Base-by-base conservation (phyloP, 352 stramenopile genomes). In the Globisporangium apiculatum region DNA sequence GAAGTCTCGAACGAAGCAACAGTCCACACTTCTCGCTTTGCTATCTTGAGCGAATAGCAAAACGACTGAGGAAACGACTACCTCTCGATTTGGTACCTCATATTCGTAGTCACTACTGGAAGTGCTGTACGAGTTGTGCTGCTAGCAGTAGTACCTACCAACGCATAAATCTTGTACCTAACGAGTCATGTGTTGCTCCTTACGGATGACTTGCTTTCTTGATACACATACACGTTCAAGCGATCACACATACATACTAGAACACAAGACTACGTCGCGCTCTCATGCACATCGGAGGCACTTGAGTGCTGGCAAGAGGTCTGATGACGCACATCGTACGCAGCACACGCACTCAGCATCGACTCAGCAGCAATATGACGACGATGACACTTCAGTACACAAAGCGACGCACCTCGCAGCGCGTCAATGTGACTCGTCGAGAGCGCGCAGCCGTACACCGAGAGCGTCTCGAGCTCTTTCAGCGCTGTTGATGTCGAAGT, bases 391-490 rank as follows among this genome's bases (percentile, higher is more conserved):
- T 31, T 31, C 24, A 31, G 24, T 31, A 31, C 24, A 31, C 2
- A 31, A 31, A 31, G 24, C 10, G 8, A 53, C 14, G 40, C n/a
- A 87, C 76, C 76, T 76, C 72, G 68, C 53, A 87, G 62, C 11
- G 68, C 61, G 46, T 85, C 73, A 50, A 87, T 85, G 31, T 87
- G 75, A 4, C 60, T 65, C 42, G 75, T 56, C 1, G 69, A 76
- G 17, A 87, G 56, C 5, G 65, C 60, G 57, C 75, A 85, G 2
- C 76, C 76, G 36, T 87, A 87, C 7, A 87, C 72, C 0, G 76
- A 82, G 17, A 87, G 45, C 17, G 71, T 77, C 55, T 79, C 62
- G 48, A 87, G 55, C 31, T 80, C 58, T 64, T 80, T 85, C 37
- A 87, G 61, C 18, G 75, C 76, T 87, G 56, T 9, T 35, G 10